Percentiles rank a stretch among this genome's conserved stretches.
phyloP scores from a whole-genome alignment of 1,139 yeast species.

The Eremothecium coryli region DNA sequence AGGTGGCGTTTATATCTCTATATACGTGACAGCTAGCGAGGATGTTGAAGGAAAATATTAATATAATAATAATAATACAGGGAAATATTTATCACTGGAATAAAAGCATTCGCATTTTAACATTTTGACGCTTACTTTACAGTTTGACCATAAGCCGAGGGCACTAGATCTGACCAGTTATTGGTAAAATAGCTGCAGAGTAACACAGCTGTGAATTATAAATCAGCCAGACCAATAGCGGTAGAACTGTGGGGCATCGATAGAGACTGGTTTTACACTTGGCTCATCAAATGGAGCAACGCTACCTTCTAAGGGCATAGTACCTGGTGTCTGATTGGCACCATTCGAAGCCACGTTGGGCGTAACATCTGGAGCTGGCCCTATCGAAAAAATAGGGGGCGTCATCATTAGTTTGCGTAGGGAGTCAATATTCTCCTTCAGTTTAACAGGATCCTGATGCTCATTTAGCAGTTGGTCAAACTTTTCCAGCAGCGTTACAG shows the following conservation, averaged over 20 bases:
- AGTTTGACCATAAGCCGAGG: too few relatives aligned
- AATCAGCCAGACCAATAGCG: constrained; percentile 74
- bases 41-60: too few relatives aligned
- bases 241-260: constrained; percentile 75
- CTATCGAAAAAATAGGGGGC: constrained; percentile 36
- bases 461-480: constrained; percentile 18
- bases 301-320: constrained; percentile 8
- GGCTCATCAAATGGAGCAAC: constrained; percentile 18
- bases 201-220: too few relatives aligned
- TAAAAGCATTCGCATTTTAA: too few relatives aligned
- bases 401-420: constrained; percentile 43
- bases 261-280: constrained; percentile 58
- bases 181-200: too few relatives aligned
- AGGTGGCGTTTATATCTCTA: too few relatives aligned
- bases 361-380: constrained; percentile 12
- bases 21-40: too few relatives aligned
- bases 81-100: background rate
- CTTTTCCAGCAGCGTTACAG: constrained; percentile 21
- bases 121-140: too few relatives aligned
- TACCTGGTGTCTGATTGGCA: constrained; percentile 6
- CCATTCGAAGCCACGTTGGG: constrained; percentile 6
- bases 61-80: background rate
- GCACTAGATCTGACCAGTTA: too few relatives aligned
- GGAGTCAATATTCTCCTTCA: constrained; percentile 32
- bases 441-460: constrained; percentile 14